Base-by-base conservation (phyloP, 345 rosid genomes). In the Crucihimalaya himalaica region DNA sequence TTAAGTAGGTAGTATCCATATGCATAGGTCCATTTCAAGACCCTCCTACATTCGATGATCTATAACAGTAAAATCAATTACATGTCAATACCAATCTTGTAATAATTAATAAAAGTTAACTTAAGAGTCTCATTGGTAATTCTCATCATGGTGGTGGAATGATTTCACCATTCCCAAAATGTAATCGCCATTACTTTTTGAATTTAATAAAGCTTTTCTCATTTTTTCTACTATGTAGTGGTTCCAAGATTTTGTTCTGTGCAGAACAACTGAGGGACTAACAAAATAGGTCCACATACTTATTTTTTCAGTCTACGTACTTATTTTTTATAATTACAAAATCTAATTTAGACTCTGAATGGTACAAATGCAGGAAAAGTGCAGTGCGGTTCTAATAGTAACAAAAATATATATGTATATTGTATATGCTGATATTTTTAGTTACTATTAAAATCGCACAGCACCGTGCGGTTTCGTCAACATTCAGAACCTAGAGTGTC, bases 11-110 rank as follows among this genome's bases (percentile, higher is more conserved):
- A 89, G 79, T 81, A 92, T 52, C 97, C 97, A 79, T 89, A 92
- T 28, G 94, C 87, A 81, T 82, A 92, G 29, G 96, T 89, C 97
- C 96, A 92, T 76, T 92, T 89, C 77, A 92, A 78, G 25, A 88
- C 96, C 74, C 96, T 85, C 46, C 96, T 85, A 66, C 96, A 92
- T 78, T 92, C 96, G 52, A 88, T 87, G 23, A 92, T 86, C 76
- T 77, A 9, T 71, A 64, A 19, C 5, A 23, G n/a, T n/a, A 34
- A 32, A 51, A 56, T 9, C 20, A 47, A 47, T 13, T 32, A 16
- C 27, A 66, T 31, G 23, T 13, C 19, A 20, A 15, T 3, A 14
- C 14, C 6, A 8, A 29, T 31, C 8, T 19, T 31, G 32, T 16
- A 5, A 42, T 16, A 5, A 42, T 9, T 23, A 39, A 39, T 5